Conservation (phyloP, 2,329 filamentous ascomycete genomes). For the Xylaria sp. region DNA sequence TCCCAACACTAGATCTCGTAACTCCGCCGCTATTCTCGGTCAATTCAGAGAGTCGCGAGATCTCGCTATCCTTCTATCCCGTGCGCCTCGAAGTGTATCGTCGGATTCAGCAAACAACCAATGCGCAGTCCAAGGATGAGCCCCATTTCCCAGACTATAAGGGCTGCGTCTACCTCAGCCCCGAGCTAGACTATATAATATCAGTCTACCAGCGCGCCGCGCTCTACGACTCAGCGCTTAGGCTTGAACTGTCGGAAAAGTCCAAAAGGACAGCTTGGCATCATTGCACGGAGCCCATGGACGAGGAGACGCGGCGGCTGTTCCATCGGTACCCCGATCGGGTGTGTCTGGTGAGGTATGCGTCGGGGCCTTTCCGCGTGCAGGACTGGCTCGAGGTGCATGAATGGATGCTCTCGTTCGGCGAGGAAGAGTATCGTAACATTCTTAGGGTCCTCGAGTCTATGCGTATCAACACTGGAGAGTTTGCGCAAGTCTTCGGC, state of each 20-base stretch:
- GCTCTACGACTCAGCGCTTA: slow-evolving; percentile 21
- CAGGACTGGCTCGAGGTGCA: slow-evolving; percentile 31
- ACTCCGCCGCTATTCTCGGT: slow-evolving; percentile 29
- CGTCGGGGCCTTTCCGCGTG: slow-evolving; percentile 14
- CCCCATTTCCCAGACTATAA: background rate
- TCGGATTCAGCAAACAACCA: background rate
- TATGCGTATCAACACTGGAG: slow-evolving; percentile 31
- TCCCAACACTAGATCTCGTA: slow-evolving; percentile 30
- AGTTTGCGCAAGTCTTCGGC: slow-evolving; percentile 32
- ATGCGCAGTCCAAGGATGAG: background rate
- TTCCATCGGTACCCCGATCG: slow-evolving; percentile 27
- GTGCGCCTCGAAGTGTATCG: slow-evolving; percentile 32
- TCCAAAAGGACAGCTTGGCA: slow-evolving; percentile 29
- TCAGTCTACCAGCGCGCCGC: slow-evolving; percentile 25
- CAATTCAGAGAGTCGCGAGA: slow-evolving; percentile 34
- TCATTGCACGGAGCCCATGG: slow-evolving; percentile 18
- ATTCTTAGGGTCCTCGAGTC: slow-evolving; percentile 22
- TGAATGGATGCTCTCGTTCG: slow-evolving; percentile 27
- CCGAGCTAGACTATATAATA: slow-evolving; percentile 26
- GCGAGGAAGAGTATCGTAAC: slow-evolving; percentile 22
- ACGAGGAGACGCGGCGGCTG: slow-evolving; percentile 6
- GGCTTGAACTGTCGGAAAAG: slow-evolving; percentile 24
- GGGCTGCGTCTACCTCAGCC: slow-evolving; percentile 30
- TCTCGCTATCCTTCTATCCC: slow-evolving; percentile 19
- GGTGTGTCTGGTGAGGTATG: slow-evolving; percentile 28